Conservation (phyloP, 176 grass and related monocot species). For the Bolboschoenus planiculmis region DNA sequence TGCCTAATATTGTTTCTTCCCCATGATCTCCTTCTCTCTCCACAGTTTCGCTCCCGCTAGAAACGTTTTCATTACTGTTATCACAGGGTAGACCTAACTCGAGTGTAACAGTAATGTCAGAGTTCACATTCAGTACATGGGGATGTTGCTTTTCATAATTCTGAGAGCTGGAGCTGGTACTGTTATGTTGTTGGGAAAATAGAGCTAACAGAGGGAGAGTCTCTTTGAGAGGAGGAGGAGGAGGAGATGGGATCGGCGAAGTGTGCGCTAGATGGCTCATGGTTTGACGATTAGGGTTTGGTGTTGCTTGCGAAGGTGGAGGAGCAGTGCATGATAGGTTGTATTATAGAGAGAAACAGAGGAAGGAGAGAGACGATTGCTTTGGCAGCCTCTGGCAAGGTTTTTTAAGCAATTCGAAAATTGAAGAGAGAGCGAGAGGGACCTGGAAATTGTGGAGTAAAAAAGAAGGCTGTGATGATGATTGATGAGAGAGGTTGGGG, state of each 20-base stretch:
- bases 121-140: background rate
- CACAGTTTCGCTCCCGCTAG: background rate
- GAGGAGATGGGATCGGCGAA: background rate
- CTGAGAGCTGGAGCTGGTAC: background rate
- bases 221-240: background rate
- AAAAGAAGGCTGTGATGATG: background rate
- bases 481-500: background rate
- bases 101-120: background rate
- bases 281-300: constrained; percentile 12
- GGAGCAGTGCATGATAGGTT: constrained; percentile 13
- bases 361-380: background rate
- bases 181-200: constrained; percentile 1
- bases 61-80: background rate
- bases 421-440: background rate
- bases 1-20: background rate
- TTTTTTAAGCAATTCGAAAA: background rate
- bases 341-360: constrained; percentile 15
- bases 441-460: background rate
- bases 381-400: background rate
- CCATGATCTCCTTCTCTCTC: background rate
- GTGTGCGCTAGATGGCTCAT: background rate
- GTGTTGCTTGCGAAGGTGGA: constrained; percentile 3
- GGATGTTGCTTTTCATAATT: background rate
- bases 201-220: constrained; percentile 13
- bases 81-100: constrained; percentile 5